Base-by-base conservation (phyloP, 306 rosid genomes). In the Prunus mume region DNA sequence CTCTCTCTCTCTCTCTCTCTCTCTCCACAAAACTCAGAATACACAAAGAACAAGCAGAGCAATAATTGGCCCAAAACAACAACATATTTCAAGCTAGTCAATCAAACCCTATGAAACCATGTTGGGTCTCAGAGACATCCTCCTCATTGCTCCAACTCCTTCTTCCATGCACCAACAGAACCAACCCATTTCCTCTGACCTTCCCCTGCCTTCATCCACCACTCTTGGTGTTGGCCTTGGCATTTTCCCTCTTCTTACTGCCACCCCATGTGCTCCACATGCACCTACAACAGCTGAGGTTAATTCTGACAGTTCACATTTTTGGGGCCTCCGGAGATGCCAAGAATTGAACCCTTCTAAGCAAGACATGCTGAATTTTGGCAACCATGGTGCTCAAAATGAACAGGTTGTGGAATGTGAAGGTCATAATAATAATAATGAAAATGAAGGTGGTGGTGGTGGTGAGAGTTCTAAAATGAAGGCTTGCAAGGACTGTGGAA, bases 41-140 rank as follows among this genome's bases (percentile, higher is more conserved):
- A 17, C 58, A 54, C 58, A 19, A 2, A 38, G 43, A 38, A 38
- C 9, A 38, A 38, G 43, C 43, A 1, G 43, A 38, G 43, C 43
- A 38, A 38, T 38, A 38, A 38, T 38, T 38, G 43, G 43, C 9
- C n/a, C 22, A 52, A 15, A 52, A 14, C 8, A 52, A 52, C 22
- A 2, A 41, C 52, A 43, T 20, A 19, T 11, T 13, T 6, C 72
- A 22, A 68, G 14, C 14, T 1, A 30, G 20, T 20, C 47, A 72
- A 72, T 32, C 18, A 11, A 58, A 24, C 25, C 34, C 15, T 63
- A 32, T 63, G 63, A 69, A 34, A 63, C 75, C 68, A 90, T 90
- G 97, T 78, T 92, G 87, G 97, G 97, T 78, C 86, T 92, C 1
- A 78, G 96, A 83, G 97, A 92, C 82, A 85, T 92, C 6, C 83